Conservation (phyloP, 176 grass and related monocot species). For the Oryza glaberrima region DNA sequence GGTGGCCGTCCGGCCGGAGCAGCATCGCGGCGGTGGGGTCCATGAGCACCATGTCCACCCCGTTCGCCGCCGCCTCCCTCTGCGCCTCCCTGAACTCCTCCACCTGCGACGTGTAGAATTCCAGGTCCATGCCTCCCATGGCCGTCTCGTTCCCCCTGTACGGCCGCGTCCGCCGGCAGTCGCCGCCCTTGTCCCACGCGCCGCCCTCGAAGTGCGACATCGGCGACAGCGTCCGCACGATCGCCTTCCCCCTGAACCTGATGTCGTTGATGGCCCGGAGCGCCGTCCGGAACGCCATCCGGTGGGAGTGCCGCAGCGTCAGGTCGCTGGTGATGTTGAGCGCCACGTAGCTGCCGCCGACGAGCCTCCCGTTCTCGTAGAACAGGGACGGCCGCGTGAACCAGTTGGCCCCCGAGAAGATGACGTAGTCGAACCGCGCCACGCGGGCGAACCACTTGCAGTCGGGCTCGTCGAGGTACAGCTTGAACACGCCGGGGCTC, state of each 20-base stretch:
- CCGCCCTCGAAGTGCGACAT: conserved; percentile 79
- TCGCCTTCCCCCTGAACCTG: conserved; percentile 40
- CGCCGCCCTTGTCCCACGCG: conserved; percentile 58
- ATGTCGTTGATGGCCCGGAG: conserved; percentile 36
- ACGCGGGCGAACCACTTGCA: conserved; percentile 51
- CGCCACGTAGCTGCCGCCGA: conserved; percentile 54
- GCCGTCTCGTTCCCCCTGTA: conserved; percentile 49
- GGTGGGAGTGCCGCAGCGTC: conserved; percentile 48
- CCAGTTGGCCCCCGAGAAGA: conserved; percentile 76
- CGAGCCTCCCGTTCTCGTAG: conserved; percentile 47
- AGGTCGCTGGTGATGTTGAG: conserved; percentile 64
- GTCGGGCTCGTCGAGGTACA: conserved; percentile 75
- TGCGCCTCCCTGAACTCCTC: conserved; percentile 73
- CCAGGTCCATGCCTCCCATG: conserved; percentile 42
- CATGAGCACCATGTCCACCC: conserved; percentile 52
- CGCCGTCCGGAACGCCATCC: conserved; percentile 58
- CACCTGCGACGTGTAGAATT: conserved; percentile 60
- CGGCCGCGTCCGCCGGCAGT: conserved; percentile 59
- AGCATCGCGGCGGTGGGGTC: conserved; percentile 52
- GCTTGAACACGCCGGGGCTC: conserved; percentile 37
- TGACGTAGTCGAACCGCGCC: conserved; percentile 57
- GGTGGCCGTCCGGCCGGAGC: conserved; percentile 78
- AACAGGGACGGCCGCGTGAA: conserved; percentile 53
- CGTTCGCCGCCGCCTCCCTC: conserved; percentile 15
- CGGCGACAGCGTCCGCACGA: conserved; percentile 70